Percentiles rank a stretch among this genome's conserved stretches.
phyloP scores from a whole-genome alignment of 2,329 filamentous ascomycete species.

The Penicillium digitatum region DNA sequence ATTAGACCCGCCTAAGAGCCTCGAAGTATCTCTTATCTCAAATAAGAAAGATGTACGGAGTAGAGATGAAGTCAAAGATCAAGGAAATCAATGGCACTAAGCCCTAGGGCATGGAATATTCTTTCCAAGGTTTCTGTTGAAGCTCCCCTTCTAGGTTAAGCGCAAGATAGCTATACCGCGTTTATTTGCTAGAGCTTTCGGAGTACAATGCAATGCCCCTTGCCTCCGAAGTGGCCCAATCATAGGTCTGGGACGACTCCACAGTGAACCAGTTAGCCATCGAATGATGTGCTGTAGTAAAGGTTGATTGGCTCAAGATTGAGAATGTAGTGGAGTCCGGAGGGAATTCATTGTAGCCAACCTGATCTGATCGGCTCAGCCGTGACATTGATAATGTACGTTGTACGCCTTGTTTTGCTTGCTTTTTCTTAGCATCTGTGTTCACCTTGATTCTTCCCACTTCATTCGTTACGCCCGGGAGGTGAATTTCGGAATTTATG shows the following conservation, averaged over 20 bases:
- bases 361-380: not conserved
- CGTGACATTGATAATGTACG: not conserved
- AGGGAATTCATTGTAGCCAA: conserved; percentile 4
- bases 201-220: conserved; percentile 8
- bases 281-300: not conserved
- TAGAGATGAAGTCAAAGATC: not conserved
- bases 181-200: conserved; percentile 8
- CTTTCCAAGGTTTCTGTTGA: conserved; percentile 34
- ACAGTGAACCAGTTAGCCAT: conserved; percentile 11
- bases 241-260: conserved; percentile 1
- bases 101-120: conserved; percentile 7
- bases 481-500: not conserved
- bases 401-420: not conserved
- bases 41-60: conserved; percentile 6
- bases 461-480: not conserved
- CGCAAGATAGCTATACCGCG: conserved; percentile 8
- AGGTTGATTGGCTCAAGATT: conserved; percentile 18
- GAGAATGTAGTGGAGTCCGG: conserved; percentile 1
- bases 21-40: not conserved
- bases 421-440: not conserved
- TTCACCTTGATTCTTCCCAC: not conserved
- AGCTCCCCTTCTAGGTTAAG: conserved; percentile 38
- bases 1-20: not conserved
- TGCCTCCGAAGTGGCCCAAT: conserved; percentile 16
- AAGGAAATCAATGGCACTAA: not conserved